Evolutionary conservation across 179 eudicot species (phyloP), one percentile per base, ranked within the genome.

Genomic region (Drosera spatulata): DNA sequence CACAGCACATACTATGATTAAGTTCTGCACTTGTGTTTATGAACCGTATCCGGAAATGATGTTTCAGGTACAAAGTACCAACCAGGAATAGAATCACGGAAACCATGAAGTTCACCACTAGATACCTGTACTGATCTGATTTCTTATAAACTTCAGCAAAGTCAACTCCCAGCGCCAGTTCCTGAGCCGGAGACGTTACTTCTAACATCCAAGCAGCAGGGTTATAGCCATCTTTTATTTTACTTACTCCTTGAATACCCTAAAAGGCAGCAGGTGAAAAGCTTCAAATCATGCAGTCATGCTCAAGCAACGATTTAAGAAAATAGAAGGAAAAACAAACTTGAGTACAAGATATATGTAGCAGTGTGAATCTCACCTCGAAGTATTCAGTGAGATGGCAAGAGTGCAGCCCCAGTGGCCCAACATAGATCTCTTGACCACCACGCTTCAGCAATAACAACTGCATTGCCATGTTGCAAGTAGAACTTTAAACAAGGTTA

Each of bases 161-260:
- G 45, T 75, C 80, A 7, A 79, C 62, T 10, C 83, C 83, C 33
- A 79, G 65, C 9, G 59, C 50, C 1, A 61, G 50, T 58, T 79
- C 83, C 65, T 79, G 77, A 1, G 77, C 68, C 6, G 73, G 45
- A 50, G 71, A 67, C n/a, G 75, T 79, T n/a, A 79, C 78, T 62
- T 79, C 83, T 64, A 79, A 50, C 80, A 79, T 79, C 83, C 83
- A 79, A 2, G 80, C 73, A 10, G 80, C 80, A 7, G 83, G 83
- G 58, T 79, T 79, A 48, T 66, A 63, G n/a, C 83, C 83, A 42
- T 73, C 75, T 58, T 75, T 68, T 8, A 79, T 79, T 50, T 73
- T 72, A 13, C 58, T 50, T 39, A 75, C 66, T 41, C 83, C 83
- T 39, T 52, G 75, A 41, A 75, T 75, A 15, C 61, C 54, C 68